phyloP scores from a whole-genome alignment of 2,329 filamentous ascomycete species.

The Pseudogymnoascus sp. region DNA sequence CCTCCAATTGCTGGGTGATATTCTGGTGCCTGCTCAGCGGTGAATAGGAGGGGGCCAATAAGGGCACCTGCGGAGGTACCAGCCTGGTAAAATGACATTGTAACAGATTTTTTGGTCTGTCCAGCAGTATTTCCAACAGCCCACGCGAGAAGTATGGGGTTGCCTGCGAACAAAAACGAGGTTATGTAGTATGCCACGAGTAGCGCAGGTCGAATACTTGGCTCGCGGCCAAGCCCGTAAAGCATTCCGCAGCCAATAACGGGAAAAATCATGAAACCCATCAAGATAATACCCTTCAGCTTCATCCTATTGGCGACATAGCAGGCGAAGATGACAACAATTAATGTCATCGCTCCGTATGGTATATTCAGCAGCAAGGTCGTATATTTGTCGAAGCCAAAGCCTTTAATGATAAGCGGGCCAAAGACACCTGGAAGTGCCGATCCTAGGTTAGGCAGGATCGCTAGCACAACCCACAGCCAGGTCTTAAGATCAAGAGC shows the following conservation, averaged over 20 bases:
- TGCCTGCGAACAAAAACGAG: conserved; percentile 57
- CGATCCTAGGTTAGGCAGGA: conserved; percentile 19
- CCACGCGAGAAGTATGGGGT: conserved; percentile 60
- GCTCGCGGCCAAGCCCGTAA: conserved; percentile 41
- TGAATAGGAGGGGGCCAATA: conserved; percentile 57
- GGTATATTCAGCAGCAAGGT: conserved; percentile 36
- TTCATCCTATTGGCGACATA: conserved; percentile 49
- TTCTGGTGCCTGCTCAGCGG: conserved; percentile 44
- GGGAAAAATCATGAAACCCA: conserved; percentile 47
- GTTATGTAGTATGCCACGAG: conserved; percentile 58
- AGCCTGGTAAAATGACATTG: conserved; percentile 57
- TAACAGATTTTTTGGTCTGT: conserved; percentile 56
- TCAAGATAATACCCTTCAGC: conserved; percentile 49
- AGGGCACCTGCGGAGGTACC: conserved; percentile 57
- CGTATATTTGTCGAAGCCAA: conserved; percentile 33
- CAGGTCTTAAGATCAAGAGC: conserved; percentile 30
- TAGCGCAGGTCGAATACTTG: conserved; percentile 38
- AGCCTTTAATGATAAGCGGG: conserved; percentile 34
- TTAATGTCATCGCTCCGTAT: conserved; percentile 44
- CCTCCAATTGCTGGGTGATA: conserved; percentile 50
- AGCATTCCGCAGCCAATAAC: conserved; percentile 51
- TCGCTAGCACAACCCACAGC: conserved; percentile 26
- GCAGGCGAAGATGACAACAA: conserved; percentile 50
- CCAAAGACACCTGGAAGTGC: conserved; percentile 25
- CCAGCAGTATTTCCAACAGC: conserved; percentile 62